Conservation (phyloP, 2,329 filamentous ascomycete genomes). For the Biscogniauxia sp. region DNA sequence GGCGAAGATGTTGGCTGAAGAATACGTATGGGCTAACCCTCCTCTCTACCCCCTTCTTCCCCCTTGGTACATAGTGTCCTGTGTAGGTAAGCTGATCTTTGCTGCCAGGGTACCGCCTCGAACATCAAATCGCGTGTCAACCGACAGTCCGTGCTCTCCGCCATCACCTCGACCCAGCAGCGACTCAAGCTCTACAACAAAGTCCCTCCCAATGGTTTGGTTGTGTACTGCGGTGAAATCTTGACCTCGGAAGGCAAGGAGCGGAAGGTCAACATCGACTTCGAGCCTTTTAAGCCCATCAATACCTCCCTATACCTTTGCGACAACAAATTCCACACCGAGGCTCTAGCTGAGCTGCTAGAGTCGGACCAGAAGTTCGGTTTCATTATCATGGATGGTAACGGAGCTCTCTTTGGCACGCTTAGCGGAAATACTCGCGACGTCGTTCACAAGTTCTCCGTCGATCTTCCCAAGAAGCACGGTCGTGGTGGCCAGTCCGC, state of each 20-base stretch:
- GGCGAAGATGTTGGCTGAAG: slow-evolving; percentile 99
- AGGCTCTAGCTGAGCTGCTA: slow-evolving; percentile 92
- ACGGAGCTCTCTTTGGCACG: slow-evolving; percentile 94
- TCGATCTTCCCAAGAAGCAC: slow-evolving; percentile 99
- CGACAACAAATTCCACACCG: slow-evolving; percentile 99
- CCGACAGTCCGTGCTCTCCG: slow-evolving; percentile 93
- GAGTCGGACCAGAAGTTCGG: slow-evolving; percentile 99
- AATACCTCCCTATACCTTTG: slow-evolving; percentile 99
- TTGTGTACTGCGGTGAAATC: slow-evolving; percentile 99
- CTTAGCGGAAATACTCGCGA: slow-evolving; percentile 97
- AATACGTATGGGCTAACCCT: slow-evolving; percentile 68
- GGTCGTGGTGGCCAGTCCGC: slow-evolving; percentile 99
- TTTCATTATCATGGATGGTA: slow-evolving; percentile 99
- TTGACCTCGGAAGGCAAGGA: slow-evolving; percentile 98
- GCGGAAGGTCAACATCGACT: slow-evolving; percentile 99
- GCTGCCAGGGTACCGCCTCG: slow-evolving; percentile 80
- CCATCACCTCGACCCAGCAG: slow-evolving; percentile 98
- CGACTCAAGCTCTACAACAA: slow-evolving; percentile 99
- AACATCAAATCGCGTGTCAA: slow-evolving; percentile 99
- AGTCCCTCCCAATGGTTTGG: slow-evolving; percentile 93
- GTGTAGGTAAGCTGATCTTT: slow-evolving; percentile 24
- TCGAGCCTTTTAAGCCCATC: slow-evolving; percentile 99
- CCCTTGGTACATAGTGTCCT: too few species aligned
- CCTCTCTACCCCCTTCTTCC: not conserved
- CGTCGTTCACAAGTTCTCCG: slow-evolving; percentile 94